Percentiles rank a stretch among this genome's conserved stretches.
phyloP scores from a whole-genome alignment of 2,329 filamentous ascomycete species.

The Paramyrothecium roridum region DNA sequence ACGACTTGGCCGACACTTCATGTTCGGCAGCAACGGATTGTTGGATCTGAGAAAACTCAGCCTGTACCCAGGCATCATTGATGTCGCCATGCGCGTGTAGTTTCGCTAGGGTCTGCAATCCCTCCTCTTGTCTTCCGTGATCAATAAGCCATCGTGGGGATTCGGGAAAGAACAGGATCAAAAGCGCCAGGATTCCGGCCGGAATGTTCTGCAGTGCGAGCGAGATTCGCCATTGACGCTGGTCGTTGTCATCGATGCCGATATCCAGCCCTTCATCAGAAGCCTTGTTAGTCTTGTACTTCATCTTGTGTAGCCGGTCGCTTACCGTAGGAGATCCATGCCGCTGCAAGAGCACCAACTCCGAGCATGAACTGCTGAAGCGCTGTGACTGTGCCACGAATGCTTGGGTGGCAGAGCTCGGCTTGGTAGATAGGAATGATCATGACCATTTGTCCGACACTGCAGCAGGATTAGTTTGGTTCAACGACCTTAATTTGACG shows the following conservation, averaged over 20 bases:
- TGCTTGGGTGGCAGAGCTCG: conserved; percentile 72
- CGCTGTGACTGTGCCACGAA: conserved; percentile 69
- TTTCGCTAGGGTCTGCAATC: conserved; percentile 61
- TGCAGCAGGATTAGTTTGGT: background rate
- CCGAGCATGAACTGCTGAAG: conserved; percentile 81
- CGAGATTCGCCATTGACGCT: conserved; percentile 29
- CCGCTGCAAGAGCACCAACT: conserved; percentile 66
- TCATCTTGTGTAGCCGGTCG: conserved; percentile 10
- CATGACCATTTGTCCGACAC: conserved; percentile 8
- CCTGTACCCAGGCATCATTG: conserved; percentile 64
- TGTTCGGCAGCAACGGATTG: conserved; percentile 63
- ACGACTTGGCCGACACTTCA: conserved; percentile 66
- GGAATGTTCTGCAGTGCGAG: conserved; percentile 34
- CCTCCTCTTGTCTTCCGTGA: conserved; percentile 59
- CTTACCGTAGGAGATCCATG: conserved; percentile 67
- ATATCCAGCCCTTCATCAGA: conserved; percentile 12
- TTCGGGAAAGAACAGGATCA: conserved; percentile 34
- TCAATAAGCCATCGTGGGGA: conserved; percentile 57
- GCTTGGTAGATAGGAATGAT: conserved; percentile 64
- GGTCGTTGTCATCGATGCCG: conserved; percentile 13
- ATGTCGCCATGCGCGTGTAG: conserved; percentile 67
- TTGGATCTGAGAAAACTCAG: conserved; percentile 69
- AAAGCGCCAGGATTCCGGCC: conserved; percentile 29
- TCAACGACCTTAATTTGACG: background rate
- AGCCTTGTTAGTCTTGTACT: too few relatives aligned